These are phyloP conservation scores for Dictyophora rubrovolvata DNA, from an alignment of 768 basidiomycete genomes.

Conservation along the genomic window DNA sequence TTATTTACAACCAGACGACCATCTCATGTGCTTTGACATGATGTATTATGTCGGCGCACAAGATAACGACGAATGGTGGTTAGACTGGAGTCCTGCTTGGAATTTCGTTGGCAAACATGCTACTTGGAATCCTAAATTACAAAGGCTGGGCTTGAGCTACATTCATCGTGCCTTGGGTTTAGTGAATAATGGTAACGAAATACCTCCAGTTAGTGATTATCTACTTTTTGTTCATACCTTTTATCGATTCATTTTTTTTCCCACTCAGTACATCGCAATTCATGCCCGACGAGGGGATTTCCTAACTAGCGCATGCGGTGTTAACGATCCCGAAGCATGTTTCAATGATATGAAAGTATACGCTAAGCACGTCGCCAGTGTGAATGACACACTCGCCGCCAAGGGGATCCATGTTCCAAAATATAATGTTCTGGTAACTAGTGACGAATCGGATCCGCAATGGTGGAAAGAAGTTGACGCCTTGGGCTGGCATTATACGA, in stretches of 20 bases:
- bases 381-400: slow-evolving; percentile 32
- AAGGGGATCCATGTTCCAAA: slow-evolving; percentile 12
- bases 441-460: slow-evolving; percentile 45
- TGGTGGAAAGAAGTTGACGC: slow-evolving; percentile 48
- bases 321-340: slow-evolving; percentile 32
- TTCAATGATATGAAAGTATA: slow-evolving; percentile 46
- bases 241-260: background rate
- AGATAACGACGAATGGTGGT: slow-evolving; percentile 17
- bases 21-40: slow-evolving; percentile 31
- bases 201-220: slow-evolving; percentile 34
- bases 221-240: background rate
- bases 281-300: slow-evolving; percentile 53
- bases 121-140: slow-evolving; percentile 36
- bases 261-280: slow-evolving; percentile 46
- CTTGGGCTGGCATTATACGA: slow-evolving; percentile 42
- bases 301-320: slow-evolving; percentile 30
- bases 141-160: slow-evolving; percentile 34
- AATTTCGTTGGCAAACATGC: slow-evolving; percentile 42
- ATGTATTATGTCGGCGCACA: slow-evolving; percentile 28
- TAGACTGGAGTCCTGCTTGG: slow-evolving; percentile 52
- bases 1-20: slow-evolving; percentile 26
- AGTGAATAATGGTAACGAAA: slow-evolving; percentile 22
- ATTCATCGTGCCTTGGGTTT: slow-evolving; percentile 35
- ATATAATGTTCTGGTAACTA: slow-evolving; percentile 48
- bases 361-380: slow-evolving; percentile 44